Evolutionary conservation across 805 yeast genomes (phyloP), one percentile per base, ranked within the genome.

Genomic region (Komagataella populi): DNA sequence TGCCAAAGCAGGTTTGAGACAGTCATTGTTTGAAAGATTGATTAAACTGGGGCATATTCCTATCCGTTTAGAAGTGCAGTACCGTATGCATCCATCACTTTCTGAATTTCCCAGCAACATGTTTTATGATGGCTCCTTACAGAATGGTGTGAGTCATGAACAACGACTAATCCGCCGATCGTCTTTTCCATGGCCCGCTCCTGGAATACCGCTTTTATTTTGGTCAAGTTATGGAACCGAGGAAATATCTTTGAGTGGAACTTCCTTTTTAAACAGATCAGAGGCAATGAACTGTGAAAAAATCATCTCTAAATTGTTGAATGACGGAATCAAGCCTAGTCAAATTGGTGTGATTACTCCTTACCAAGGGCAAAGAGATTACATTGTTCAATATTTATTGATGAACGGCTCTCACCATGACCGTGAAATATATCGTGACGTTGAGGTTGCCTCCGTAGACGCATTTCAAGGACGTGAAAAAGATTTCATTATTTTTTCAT

Each of bases 331-430:
- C 10, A 65, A 71, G 49, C 91, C 96, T 0, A 73, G 73, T 22
- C 91, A 87, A 63, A 90, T 90, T 61, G 97, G 97, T 63, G 84
- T 90, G 45, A 83, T 90, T 52, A 90, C 97, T 5, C 97, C 97
- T 0, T 90, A 90, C 65, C 96, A 88, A 64, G 97, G 96, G 39
- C 97, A 90, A 68, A 71, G 96, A 55, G 86, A 90, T 0, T 89
- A 83, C 62, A 70, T 90, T 50, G 76, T 80, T 7, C 89, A 83
- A 60, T 85, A 85, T 64, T 80, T 90, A 87, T 77, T 78, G 58
- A 65, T 80, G 71, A 82, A 81, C 58, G 85, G 90, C 30, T 67
- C 87, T 0, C 62, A 83, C 61, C 56, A 69, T 3, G 84, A 81
- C 51, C 78, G 78, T 56, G 82, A 81, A 1, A 65, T 77, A 39